Percentiles rank a stretch among this genome's conserved stretches.
Conservation (phyloP, 176 grass and related monocot genomes). For the Carex kokanica region DNA sequence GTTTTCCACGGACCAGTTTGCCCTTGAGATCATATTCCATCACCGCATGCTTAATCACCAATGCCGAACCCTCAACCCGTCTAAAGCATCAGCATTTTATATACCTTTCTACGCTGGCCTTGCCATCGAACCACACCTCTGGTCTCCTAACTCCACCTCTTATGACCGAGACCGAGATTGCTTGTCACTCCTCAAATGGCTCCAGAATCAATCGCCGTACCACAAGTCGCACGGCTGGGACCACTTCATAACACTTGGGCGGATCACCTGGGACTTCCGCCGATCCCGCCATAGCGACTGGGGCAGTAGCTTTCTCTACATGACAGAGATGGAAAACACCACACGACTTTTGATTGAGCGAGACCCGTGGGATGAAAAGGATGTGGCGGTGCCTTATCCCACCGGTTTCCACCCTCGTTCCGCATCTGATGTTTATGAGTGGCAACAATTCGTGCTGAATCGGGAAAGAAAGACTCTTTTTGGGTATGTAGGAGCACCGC, state of each 20-base stretch:
- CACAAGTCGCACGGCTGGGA: slow-evolving; percentile 58
- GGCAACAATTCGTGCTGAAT: slow-evolving; percentile 62
- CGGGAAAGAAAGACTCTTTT: slow-evolving; percentile 43
- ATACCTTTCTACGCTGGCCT: slow-evolving; percentile 85
- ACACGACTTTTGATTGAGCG: slow-evolving; percentile 77
- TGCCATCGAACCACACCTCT: slow-evolving; percentile 66
- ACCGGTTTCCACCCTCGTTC: slow-evolving; percentile 70
- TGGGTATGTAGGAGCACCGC: slow-evolving; percentile 61
- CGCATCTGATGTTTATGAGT: slow-evolving; percentile 46
- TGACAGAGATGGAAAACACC: slow-evolving; percentile 57
- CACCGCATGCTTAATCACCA: slow-evolving; percentile 65
- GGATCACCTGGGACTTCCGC: slow-evolving; percentile 96
- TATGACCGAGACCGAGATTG: slow-evolving; percentile 56
- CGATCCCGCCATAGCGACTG: slow-evolving; percentile 45
- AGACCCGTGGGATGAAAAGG: slow-evolving; percentile 41
- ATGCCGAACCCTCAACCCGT: slow-evolving; percentile 63
- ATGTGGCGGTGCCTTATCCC: slow-evolving; percentile 77
- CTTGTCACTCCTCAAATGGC: slow-evolving; percentile 52
- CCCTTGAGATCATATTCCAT: slow-evolving; percentile 65
- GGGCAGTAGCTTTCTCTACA: slow-evolving; percentile 67
- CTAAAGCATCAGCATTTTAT: slow-evolving; percentile 57
- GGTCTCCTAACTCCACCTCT: slow-evolving; percentile 39
- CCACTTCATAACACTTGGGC: slow-evolving; percentile 74
- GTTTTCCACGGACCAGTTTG: slow-evolving; percentile 84
- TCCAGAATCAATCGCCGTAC: slow-evolving; percentile 46